These are phyloP conservation scores for Schizochytrium sp. DNA, from an alignment of 108 stramenopile genomes.

Conservation along the genomic window DNA sequence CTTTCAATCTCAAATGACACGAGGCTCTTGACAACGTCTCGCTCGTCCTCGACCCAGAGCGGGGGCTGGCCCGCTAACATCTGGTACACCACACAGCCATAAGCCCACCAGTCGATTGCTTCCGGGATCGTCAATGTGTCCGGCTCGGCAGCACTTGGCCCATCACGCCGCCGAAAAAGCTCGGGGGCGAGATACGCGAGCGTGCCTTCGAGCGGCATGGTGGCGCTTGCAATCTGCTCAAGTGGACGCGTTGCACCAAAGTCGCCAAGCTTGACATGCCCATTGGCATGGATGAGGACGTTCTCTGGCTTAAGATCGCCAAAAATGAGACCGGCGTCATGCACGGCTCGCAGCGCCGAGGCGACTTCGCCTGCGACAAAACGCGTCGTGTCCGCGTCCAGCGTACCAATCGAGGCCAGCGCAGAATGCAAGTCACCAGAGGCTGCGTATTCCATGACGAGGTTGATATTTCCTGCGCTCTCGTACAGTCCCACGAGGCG, in stretches of 20 bases:
- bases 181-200: conserved; percentile 92
- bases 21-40: conserved; percentile 59
- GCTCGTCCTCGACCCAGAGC: conserved; percentile 66
- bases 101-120: conserved; percentile 86
- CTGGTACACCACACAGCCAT: conserved; percentile 87
- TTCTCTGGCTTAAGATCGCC: conserved; percentile 92
- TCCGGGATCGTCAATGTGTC: conserved; percentile 56
- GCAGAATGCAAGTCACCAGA: conserved; percentile 81
- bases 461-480: not conserved
- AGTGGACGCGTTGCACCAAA: conserved; percentile 65
- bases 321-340: conserved; percentile 70
- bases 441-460: conserved; percentile 88
- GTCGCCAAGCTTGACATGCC: conserved; percentile 90
- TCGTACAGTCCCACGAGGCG: conserved; percentile 76
- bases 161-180: conserved; percentile 44
- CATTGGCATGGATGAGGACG: conserved; percentile 78
- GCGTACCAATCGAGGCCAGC: conserved; percentile 66
- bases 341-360: conserved; percentile 77
- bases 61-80: conserved; percentile 82
- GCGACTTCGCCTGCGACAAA: conserved; percentile 80
- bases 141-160: not conserved
- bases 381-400: conserved; percentile 71
- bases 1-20: conserved; percentile 58
- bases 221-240: conserved; percentile 32
- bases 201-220: conserved; percentile 84